These are phyloP conservation scores for Leptographium wingfieldii DNA, from an alignment of 2,329 filamentous ascomycete species.

Conservation along the genomic window DNA sequence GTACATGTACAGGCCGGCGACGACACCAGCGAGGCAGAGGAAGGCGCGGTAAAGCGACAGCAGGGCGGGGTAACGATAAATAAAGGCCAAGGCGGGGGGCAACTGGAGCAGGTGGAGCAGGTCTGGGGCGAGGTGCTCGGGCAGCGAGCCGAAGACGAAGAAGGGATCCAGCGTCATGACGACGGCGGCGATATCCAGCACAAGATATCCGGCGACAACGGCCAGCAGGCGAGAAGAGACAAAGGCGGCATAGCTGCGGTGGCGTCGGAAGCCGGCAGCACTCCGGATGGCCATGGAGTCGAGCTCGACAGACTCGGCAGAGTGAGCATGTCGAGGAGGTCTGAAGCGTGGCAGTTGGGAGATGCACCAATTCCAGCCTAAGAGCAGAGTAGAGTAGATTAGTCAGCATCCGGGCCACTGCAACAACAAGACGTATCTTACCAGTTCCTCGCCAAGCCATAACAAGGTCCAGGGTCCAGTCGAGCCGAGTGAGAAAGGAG, in stretches of 20 bases:
- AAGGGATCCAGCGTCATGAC: conserved; percentile 66
- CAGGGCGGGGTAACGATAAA: conserved; percentile 24
- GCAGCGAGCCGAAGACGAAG: conserved; percentile 43
- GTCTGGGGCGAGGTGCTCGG: conserved; percentile 10
- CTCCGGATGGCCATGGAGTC: conserved; percentile 28
- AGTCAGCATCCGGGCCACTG: background rate
- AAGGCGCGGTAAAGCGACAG: conserved; percentile 43
- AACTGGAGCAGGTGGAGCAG: conserved; percentile 23
- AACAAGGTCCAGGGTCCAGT: conserved; percentile 44
- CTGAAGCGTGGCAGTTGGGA: conserved; percentile 31
- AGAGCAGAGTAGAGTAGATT: background rate
- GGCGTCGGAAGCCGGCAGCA: conserved; percentile 32
- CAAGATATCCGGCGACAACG: conserved; percentile 46
- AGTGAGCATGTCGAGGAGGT: conserved; percentile 27
- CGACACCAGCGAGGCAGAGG: conserved; percentile 42
- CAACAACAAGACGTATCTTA: conserved; percentile 14
- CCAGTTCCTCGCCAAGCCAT: conserved; percentile 42
- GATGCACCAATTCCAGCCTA: conserved; percentile 47
- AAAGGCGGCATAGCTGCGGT: conserved; percentile 29
- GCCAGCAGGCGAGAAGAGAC: conserved; percentile 29
- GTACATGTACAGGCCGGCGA: conserved; percentile 46
- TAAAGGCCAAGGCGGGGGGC: conserved; percentile 24
- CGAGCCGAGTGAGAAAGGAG: conserved; percentile 34
- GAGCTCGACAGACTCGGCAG: conserved; percentile 25
- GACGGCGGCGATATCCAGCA: conserved; percentile 58